Percentiles rank a stretch among this genome's conserved stretches.
Evolutionary conservation across 2,329 filamentous ascomycete genomes (phyloP).

Genomic region (Aspergillus texensis): DNA sequence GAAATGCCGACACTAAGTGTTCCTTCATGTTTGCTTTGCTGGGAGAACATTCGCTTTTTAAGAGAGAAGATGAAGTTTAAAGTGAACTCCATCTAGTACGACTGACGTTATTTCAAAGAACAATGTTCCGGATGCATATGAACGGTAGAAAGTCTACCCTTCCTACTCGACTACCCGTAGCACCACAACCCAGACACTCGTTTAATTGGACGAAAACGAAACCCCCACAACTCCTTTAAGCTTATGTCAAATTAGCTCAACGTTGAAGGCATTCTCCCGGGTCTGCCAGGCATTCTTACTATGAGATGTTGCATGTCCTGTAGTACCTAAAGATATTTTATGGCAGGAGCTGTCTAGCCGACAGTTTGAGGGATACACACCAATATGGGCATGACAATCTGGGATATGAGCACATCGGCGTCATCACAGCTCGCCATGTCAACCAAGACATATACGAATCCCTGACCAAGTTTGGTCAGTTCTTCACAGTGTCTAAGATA

Average conservation of each 20-base stretch:
- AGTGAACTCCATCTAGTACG: background rate
- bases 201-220: background rate
- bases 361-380: background rate
- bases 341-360: background rate
- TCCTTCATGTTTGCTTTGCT: background rate
- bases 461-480: background rate
- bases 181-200: background rate
- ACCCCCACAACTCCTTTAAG: constrained; percentile 8
- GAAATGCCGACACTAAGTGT: too few species aligned
- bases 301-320: background rate
- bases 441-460: background rate
- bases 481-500: background rate
- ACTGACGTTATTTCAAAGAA: background rate
- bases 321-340: background rate
- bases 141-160: background rate
- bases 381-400: background rate
- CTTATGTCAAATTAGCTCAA: constrained; percentile 14
- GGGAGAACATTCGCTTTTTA: background rate
- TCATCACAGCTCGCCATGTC: background rate
- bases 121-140: background rate
- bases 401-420: background rate
- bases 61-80: background rate
- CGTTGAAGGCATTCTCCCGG: background rate
- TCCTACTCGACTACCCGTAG: background rate
- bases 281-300: background rate